A percentile compares a stretch with the other conserved stretches of the same genome.
These are phyloP conservation scores for Aureobasidium sp. DNA, from an alignment of 2,329 filamentous ascomycete genomes.

Conservation along the genomic window DNA sequence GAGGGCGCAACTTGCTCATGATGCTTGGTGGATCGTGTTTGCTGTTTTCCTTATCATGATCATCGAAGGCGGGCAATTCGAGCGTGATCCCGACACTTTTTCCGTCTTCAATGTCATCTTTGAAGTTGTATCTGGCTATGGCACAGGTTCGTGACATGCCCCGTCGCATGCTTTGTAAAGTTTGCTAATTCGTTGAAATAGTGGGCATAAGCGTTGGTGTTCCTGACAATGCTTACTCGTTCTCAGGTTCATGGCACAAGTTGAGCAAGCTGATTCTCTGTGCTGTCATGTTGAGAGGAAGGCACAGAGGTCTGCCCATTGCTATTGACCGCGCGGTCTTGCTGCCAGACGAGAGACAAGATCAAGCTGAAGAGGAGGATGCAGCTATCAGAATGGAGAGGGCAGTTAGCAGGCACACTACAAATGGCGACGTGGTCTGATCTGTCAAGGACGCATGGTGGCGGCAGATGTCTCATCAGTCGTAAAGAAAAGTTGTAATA, in stretches of 20 bases:
- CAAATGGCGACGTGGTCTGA: background rate
- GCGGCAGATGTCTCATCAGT: background rate
- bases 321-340: slow-evolving; percentile 45
- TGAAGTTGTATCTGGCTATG: slow-evolving; percentile 37
- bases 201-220: slow-evolving; percentile 43
- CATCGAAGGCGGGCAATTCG: slow-evolving; percentile 35
- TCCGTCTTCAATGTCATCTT: slow-evolving; percentile 42
- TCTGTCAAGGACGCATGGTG: background rate
- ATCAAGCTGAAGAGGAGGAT: slow-evolving; percentile 33
- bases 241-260: slow-evolving; percentile 43
- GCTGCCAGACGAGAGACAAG: slow-evolving; percentile 30
- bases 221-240: slow-evolving; percentile 39
- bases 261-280: slow-evolving; percentile 50
- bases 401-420: slow-evolving; percentile 12
- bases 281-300: slow-evolving; percentile 49
- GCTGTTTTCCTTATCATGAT: slow-evolving; percentile 42
- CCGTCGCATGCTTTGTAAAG: no score
- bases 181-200: slow-evolving; percentile 13
- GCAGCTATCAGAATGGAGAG: slow-evolving; percentile 23
- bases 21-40: slow-evolving; percentile 40
- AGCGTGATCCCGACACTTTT: slow-evolving; percentile 30
- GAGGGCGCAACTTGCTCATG: slow-evolving; percentile 42
- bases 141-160: slow-evolving; percentile 14
- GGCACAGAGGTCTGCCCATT: slow-evolving; percentile 50
- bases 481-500: background rate